These are phyloP conservation scores for Candida lessepsii DNA, from an alignment of 805 yeast species.

Conservation along the genomic window DNA sequence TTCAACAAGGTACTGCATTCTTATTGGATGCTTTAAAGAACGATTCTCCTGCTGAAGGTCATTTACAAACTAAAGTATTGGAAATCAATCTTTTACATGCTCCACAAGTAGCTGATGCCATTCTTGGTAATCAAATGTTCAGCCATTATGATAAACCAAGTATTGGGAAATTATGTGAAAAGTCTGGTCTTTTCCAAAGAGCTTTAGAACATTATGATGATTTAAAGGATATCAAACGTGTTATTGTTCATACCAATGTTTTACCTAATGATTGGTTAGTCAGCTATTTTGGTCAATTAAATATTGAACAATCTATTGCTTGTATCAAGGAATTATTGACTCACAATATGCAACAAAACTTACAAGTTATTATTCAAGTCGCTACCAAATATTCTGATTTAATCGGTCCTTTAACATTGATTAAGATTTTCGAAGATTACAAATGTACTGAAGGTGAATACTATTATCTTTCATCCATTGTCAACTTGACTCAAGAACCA, in stretches of 20 bases:
- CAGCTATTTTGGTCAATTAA: slow-evolving; percentile 85
- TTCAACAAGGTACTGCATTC: slow-evolving; percentile 98
- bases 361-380: slow-evolving; percentile 92
- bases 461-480: slow-evolving; percentile 90
- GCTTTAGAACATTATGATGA: slow-evolving; percentile 96
- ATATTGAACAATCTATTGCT: slow-evolving; percentile 88
- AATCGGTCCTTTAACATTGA: slow-evolving; percentile 80
- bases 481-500: slow-evolving; percentile 88
- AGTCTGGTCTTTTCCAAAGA: slow-evolving; percentile 93
- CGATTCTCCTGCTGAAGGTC: slow-evolving; percentile 93
- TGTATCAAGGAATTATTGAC: slow-evolving; percentile 85
- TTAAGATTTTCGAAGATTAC: slow-evolving; percentile 90
- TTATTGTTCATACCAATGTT: slow-evolving; percentile 79
- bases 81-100: slow-evolving; percentile 94
- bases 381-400: slow-evolving; percentile 95
- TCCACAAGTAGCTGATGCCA: slow-evolving; percentile 99
- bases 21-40: slow-evolving; percentile 91
- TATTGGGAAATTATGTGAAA: slow-evolving; percentile 88
- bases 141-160: slow-evolving; percentile 93
- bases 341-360: slow-evolving; percentile 73
- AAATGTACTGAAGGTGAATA: slow-evolving; percentile 91
- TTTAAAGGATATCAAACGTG: slow-evolving; percentile 92
- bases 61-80: slow-evolving; percentile 88
- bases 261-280: slow-evolving; percentile 95
- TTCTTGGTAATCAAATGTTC: slow-evolving; percentile 92